Conservation (phyloP, 1,284 basidiomycete species). For the Trichosporon sp. region DNA sequence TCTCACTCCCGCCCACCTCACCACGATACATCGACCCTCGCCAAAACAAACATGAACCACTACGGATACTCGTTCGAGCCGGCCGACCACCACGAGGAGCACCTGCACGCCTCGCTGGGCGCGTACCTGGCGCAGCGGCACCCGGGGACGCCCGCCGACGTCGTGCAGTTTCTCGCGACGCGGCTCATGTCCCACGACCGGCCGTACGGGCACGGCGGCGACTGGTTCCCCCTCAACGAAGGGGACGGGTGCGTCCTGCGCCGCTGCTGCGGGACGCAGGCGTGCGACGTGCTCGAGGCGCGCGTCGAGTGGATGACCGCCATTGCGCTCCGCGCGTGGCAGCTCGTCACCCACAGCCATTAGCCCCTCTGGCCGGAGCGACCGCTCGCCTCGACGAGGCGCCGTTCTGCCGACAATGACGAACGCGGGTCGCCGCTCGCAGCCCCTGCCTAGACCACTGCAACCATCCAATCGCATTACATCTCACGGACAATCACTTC, state of each 20-base stretch:
- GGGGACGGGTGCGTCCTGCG: background rate
- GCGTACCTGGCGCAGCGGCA: slow-evolving; percentile 27
- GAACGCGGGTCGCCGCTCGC: too few species aligned
- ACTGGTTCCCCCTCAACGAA: slow-evolving; percentile 25
- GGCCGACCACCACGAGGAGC: background rate
- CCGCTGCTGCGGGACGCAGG: background rate
- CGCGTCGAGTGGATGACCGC: background rate
- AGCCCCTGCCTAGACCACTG: too few species aligned
- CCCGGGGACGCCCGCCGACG: slow-evolving; percentile 21
- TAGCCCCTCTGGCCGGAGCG: too few species aligned
- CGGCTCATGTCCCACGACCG: slow-evolving; percentile 30
- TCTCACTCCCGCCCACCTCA: background rate
- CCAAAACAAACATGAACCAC: background rate
- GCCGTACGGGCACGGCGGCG: slow-evolving; percentile 27
- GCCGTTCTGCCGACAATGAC: too few species aligned
- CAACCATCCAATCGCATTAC: background rate
- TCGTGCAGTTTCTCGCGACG: slow-evolving; percentile 31
- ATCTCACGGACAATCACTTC: background rate
- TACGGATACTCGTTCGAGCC: background rate
- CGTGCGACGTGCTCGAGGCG: background rate
- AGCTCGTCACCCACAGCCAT: background rate
- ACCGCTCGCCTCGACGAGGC: too few species aligned
- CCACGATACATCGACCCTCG: background rate
- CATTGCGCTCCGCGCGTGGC: background rate
- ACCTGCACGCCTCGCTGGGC: slow-evolving; percentile 26